A percentile compares a stretch with the other conserved stretches of the same genome.
phyloP scores from a whole-genome alignment of 2,329 filamentous ascomycete genomes.

The Colletotrichum paranaense region DNA sequence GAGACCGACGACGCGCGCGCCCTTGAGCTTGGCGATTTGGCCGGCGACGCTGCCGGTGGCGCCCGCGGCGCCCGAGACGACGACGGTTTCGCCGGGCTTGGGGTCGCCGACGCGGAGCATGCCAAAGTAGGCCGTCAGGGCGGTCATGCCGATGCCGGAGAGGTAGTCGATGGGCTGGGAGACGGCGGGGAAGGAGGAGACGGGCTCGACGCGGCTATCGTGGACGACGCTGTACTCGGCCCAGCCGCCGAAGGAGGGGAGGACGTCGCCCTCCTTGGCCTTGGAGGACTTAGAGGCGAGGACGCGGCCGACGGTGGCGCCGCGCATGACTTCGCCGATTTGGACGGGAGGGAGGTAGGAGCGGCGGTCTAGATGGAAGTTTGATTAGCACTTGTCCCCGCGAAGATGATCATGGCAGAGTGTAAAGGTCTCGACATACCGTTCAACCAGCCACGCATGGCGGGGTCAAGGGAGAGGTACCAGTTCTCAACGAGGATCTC shows the following conservation, averaged over 20 bases:
- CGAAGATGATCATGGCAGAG: background rate
- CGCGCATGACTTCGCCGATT: constrained; percentile 77
- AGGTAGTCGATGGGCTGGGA: constrained; percentile 67
- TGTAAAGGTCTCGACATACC: constrained; percentile 47
- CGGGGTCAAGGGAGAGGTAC: constrained; percentile 78
- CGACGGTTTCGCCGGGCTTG: constrained; percentile 77
- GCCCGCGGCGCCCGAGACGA: constrained; percentile 82
- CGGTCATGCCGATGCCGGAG: constrained; percentile 73
- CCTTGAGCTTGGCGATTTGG: constrained; percentile 82
- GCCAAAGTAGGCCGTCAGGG: constrained; percentile 82
- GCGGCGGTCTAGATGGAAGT: constrained; percentile 48
- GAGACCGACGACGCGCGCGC: constrained; percentile 70
- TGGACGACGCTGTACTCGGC: constrained; percentile 71
- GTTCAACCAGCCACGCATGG: constrained; percentile 81
- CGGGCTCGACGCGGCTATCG: constrained; percentile 60
- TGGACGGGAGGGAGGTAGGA: constrained; percentile 77
- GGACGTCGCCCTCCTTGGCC: constrained; percentile 68
- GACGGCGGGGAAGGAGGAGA: constrained; percentile 53
- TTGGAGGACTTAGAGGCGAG: constrained; percentile 67
- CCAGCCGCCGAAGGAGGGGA: constrained; percentile 70
- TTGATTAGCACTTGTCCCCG: background rate
- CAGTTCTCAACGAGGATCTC: constrained; percentile 70
- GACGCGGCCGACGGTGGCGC: constrained; percentile 69
- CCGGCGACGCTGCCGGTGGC: constrained; percentile 82
- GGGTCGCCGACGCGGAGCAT: constrained; percentile 76